Conservation (phyloP, 2,329 filamentous ascomycete genomes). For the Penicillium sp. region DNA sequence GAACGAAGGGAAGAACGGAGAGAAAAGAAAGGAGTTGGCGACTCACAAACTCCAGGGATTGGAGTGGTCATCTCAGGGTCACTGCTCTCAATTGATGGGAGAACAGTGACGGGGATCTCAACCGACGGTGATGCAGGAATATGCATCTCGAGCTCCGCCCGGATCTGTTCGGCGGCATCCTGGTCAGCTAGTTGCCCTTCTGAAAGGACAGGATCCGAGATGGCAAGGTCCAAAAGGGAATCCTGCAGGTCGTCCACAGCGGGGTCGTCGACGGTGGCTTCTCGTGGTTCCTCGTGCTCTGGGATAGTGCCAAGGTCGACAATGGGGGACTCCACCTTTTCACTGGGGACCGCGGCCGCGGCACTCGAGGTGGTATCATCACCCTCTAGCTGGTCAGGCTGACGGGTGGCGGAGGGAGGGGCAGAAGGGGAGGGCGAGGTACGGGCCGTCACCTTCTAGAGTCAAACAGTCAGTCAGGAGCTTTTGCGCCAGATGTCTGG, state of each 20-base stretch:
- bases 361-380: not conserved
- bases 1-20: not conserved
- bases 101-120: slow-evolving; percentile 12
- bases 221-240: not conserved
- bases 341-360: not conserved
- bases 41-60: slow-evolving; percentile 11
- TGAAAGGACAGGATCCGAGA: not conserved
- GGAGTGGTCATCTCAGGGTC: slow-evolving; percentile 7
- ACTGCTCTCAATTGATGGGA: slow-evolving; percentile 18
- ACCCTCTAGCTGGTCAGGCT: slow-evolving; percentile 12
- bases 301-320: not conserved
- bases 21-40: not conserved
- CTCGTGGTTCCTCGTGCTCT: not conserved
- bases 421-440: slow-evolving; percentile 1
- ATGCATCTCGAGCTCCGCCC: not conserved
- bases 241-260: slow-evolving; percentile 4
- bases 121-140: slow-evolving; percentile 1
- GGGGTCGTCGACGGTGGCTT: not conserved
- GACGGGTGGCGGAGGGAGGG: slow-evolving; percentile 7
- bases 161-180: slow-evolving; percentile 2
- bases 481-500: not conserved
- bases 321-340: slow-evolving; percentile 9
- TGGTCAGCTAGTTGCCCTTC: not conserved
- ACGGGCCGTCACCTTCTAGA: slow-evolving; percentile 7
- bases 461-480: not conserved